phyloP scores from a whole-genome alignment of 2,329 filamentous ascomycete genomes.

The Fusarium humuli region DNA sequence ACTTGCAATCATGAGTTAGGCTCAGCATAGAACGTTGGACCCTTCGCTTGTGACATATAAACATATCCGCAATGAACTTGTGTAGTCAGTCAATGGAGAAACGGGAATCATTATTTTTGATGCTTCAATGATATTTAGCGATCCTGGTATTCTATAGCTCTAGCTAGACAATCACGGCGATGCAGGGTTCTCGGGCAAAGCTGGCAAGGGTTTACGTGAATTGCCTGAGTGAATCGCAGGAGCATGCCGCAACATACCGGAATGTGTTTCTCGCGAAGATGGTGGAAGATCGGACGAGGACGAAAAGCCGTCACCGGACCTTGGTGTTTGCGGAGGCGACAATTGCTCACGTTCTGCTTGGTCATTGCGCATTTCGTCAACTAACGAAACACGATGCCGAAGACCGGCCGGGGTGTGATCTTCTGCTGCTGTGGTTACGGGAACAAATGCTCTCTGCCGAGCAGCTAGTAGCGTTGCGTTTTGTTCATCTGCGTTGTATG shows the following conservation, averaged over 20 bases:
- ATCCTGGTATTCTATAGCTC: background rate
- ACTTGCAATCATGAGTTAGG: slow-evolving; percentile 29
- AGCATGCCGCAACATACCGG: slow-evolving; percentile 29
- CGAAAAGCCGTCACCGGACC: slow-evolving; percentile 25
- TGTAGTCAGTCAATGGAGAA: background rate
- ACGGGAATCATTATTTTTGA: background rate
- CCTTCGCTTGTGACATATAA: background rate
- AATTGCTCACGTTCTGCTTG: slow-evolving; percentile 41
- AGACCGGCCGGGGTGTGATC: background rate
- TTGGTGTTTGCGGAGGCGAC: slow-evolving; percentile 46
- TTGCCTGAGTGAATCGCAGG: slow-evolving; percentile 40
- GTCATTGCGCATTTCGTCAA: slow-evolving; percentile 20
- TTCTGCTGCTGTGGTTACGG: background rate
- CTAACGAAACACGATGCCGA: slow-evolving; percentile 13
- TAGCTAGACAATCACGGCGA: slow-evolving; percentile 33
- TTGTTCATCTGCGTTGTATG: slow-evolving; percentile 19
- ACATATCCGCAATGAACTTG: background rate
- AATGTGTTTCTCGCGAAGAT: slow-evolving; percentile 23
- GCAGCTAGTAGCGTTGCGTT: slow-evolving; percentile 6
- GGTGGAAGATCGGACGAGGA: slow-evolving; percentile 22
- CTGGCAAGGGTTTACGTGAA: slow-evolving; percentile 58
- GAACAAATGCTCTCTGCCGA: slow-evolving; percentile 26
- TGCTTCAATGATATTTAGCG: background rate
- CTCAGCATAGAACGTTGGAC: slow-evolving; percentile 5
- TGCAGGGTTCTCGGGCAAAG: slow-evolving; percentile 54